These are phyloP conservation scores for Gomphus sp. DNA, from an alignment of 1,284 basidiomycete species.

Conservation along the genomic window DNA sequence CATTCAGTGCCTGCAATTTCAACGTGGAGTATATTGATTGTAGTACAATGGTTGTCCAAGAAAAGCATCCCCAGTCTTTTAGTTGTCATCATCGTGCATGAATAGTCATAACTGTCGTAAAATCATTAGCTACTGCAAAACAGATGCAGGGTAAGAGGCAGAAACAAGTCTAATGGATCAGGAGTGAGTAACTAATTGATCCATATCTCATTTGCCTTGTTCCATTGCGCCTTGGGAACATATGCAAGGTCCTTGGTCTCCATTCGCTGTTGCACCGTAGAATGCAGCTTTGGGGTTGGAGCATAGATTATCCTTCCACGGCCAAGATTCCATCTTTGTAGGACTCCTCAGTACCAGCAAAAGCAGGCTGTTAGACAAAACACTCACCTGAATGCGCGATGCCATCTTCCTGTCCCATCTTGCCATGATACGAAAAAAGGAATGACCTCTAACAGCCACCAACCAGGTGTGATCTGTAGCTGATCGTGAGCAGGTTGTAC, in stretches of 20 bases:
- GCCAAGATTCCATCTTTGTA: conserved; percentile 29
- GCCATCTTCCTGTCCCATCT: conserved; percentile 26
- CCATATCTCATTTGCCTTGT: conserved; percentile 6
- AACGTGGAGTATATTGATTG: background rate
- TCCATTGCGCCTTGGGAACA: conserved; percentile 40
- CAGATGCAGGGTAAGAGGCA: background rate
- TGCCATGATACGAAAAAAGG: conserved; percentile 28
- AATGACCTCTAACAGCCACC: conserved; percentile 37
- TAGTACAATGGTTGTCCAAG: background rate
- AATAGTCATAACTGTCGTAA: background rate
- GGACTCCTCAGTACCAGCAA: background rate
- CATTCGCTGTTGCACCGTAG: conserved; percentile 43
- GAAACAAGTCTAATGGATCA: too few relatives aligned
- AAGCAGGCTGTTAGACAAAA: background rate
- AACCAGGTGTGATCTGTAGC: conserved; percentile 21
- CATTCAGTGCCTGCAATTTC: background rate
- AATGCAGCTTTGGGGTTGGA: conserved; percentile 38
- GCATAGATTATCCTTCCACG: conserved; percentile 36
- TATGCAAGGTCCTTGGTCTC: conserved; percentile 34
- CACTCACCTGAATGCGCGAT: conserved; percentile 24
- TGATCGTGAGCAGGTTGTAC: conserved; percentile 27
- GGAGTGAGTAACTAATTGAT: background rate
- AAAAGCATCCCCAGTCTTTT: background rate
- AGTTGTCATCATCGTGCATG: background rate
- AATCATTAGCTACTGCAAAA: background rate